phyloP scores from a whole-genome alignment of 805 yeast genomes.

The Ogataea neopini region DNA sequence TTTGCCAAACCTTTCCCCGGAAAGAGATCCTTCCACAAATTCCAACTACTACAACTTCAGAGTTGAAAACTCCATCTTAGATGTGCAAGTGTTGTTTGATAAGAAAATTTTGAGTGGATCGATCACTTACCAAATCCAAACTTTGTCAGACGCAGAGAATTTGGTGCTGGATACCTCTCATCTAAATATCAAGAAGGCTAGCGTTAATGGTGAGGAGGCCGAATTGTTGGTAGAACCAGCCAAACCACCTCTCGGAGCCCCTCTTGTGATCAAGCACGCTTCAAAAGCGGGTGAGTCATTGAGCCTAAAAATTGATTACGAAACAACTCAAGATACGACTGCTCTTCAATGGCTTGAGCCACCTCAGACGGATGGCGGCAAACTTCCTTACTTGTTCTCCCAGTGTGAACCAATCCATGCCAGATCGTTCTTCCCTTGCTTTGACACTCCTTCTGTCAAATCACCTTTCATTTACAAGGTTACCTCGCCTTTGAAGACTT shows the following conservation, averaged over 20 bases:
- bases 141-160: slow-evolving; percentile 31
- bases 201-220: slow-evolving; percentile 42
- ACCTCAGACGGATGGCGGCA: slow-evolving; percentile 70
- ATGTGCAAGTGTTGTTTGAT: slow-evolving; percentile 57
- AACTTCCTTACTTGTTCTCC: slow-evolving; percentile 73
- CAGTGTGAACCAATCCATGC: slow-evolving; percentile 94
- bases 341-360: slow-evolving; percentile 86
- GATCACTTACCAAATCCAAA: slow-evolving; percentile 48
- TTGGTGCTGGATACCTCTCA: slow-evolving; percentile 72
- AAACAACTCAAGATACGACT: slow-evolving; percentile 74
- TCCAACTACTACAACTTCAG: slow-evolving; percentile 65
- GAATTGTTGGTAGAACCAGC: slow-evolving; percentile 41
- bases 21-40: slow-evolving; percentile 72
- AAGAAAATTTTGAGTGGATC: slow-evolving; percentile 53
- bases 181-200: slow-evolving; percentile 47
- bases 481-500: slow-evolving; percentile 64
- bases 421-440: slow-evolving; percentile 82
- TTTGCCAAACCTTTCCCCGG: slow-evolving; percentile 48
- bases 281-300: slow-evolving; percentile 17
- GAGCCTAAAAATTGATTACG: slow-evolving; percentile 49
- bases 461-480: slow-evolving; percentile 60
- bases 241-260: slow-evolving; percentile 59
- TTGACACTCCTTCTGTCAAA: slow-evolving; percentile 87
- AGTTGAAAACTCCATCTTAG: slow-evolving; percentile 52
- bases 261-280: slow-evolving; percentile 41